These are phyloP conservation scores for Mallotus nudiflorus DNA, from an alignment of 345 rosid species.

Conservation along the genomic window DNA sequence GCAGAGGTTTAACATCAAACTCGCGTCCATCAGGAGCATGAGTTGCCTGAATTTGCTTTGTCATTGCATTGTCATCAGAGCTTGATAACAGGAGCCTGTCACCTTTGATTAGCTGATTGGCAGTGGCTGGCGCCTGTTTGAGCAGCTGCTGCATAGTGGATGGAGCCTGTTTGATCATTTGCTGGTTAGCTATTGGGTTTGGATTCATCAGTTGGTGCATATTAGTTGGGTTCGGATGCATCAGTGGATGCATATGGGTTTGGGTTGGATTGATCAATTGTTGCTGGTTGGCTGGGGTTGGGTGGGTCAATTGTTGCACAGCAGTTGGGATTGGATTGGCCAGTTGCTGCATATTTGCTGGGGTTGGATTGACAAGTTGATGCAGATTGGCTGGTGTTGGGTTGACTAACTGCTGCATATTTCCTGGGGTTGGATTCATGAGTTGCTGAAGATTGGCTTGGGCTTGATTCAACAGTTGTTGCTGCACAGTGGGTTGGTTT, in stretches of 20 bases:
- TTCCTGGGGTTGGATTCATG: background rate
- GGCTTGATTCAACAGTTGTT: background rate
- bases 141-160: too few species aligned
- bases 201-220: background rate
- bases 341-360: background rate
- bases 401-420: background rate
- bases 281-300: too few species aligned
- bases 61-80: constrained; percentile 58
- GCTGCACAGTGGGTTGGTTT: background rate
- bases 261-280: too few species aligned
- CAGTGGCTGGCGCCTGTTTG: background rate
- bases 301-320: too few species aligned
- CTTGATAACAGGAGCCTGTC: constrained; percentile 44
- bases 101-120: constrained; percentile 28
- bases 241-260: background rate
- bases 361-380: background rate
- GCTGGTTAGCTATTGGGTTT: background rate
- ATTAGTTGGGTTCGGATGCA: background rate
- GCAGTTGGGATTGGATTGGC: too few species aligned
- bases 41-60: constrained; percentile 56
- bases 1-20: constrained; percentile 61
- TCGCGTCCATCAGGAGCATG: constrained; percentile 62
- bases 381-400: background rate
- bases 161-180: background rate
- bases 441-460: background rate